Evolutionary conservation across 352 stramenopile species (phyloP), one percentile per base, ranked within the genome.

Genomic region (Bremia lactucae): DNA sequence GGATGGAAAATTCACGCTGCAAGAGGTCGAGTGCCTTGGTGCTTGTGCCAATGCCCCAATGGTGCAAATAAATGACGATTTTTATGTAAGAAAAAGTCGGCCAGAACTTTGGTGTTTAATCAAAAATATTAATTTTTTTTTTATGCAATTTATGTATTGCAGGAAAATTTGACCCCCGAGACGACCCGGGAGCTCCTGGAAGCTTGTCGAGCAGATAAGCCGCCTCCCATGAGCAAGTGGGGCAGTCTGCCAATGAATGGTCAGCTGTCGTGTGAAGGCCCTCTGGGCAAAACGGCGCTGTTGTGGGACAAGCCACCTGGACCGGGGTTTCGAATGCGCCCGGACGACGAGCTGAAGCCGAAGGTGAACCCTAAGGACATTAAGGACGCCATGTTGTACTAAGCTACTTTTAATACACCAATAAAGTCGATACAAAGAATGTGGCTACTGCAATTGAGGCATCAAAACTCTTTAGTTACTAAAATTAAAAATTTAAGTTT

Each of bases 11-110:
- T 93, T 93, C 65, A 98, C 96, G 44, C 74, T 99, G 36, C 72
- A 96, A 39, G 96, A 99, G 66, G 96, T 99, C 16, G 96, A 99
- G 58, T 99, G 96, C 71, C 82, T 99, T 24, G 96, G 96, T 38
- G 92, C 96, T 5, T 99, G 96, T 74, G 85, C 96, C 4, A 99
- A 99, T 76, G 96, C 96, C 6, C 96, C 96, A 39, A 99, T 99
- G 96, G 80, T 99, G 36, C 96, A 99, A 81, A 93, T 99, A 58
- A 98, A 98, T 70, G 95, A 98, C 72, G 95, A 98, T 73, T 98
- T 97, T 47, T 88, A 93, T 56, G 62, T 74, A 43, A 46, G 54
- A n/a, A n/a, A n/a, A n/a, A n/a, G n/a, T n/a, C n/a, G n/a, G n/a
- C n/a, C n/a, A n/a, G n/a, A n/a, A n/a, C 68, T 3, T 4, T 7